Evolutionary conservation across 192 early-diverging fungal species (phyloP).

Genomic region (Backusella psychrophila): DNA sequence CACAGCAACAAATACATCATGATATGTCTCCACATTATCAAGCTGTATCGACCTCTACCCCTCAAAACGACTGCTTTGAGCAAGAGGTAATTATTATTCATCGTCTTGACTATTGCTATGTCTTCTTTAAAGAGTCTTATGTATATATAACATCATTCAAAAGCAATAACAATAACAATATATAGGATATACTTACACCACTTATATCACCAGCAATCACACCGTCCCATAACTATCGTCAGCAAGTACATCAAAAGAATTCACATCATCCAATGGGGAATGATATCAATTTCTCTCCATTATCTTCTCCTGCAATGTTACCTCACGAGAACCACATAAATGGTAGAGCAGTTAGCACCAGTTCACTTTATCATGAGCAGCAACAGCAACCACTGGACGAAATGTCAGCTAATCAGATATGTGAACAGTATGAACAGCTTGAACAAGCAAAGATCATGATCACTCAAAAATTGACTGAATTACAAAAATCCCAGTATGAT

Average conservation of each 20-base stretch:
- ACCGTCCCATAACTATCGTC: conserved; percentile 46
- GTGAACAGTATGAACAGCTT: conserved; percentile 32
- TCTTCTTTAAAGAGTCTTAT: not conserved
- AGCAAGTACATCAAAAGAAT: conserved; percentile 30
- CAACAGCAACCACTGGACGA: not conserved
- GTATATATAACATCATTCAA: not conserved
- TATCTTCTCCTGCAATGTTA: conserved; percentile 63
- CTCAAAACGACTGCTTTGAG: conserved; percentile 17
- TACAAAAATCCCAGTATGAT: conserved; percentile 20
- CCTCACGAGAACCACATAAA: conserved; percentile 35
- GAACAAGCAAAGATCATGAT: conserved; percentile 31
- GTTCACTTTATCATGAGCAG: not conserved
- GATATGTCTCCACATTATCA: not conserved
- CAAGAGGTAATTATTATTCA: conserved; percentile 19
- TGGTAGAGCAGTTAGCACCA: not conserved
- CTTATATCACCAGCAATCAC: conserved; percentile 74
- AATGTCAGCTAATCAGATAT: conserved; percentile 25
- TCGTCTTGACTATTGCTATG: not conserved
- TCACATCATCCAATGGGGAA: not conserved
- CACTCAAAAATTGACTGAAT: conserved; percentile 23
- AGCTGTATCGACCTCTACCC: not conserved
- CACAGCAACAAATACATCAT: not conserved
- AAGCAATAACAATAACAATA: not conserved
- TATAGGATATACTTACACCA: conserved; percentile 50
- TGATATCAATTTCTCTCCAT: conserved; percentile 54